phyloP scores from a whole-genome alignment of 805 yeast species.

The Nakazawaea molendinolei region DNA sequence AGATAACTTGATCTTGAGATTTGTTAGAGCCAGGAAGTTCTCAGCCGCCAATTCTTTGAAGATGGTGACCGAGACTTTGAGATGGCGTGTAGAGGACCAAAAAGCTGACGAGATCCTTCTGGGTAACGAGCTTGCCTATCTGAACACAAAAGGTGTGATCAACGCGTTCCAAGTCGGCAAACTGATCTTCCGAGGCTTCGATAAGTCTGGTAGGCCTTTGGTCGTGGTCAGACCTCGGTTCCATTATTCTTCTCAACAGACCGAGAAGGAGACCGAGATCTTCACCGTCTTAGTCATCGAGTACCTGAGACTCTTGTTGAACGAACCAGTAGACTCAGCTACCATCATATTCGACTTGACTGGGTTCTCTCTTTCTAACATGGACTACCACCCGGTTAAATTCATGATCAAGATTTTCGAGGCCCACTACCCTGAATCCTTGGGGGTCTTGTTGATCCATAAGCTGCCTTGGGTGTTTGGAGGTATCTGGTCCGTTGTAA shows the following conservation, averaged over 20 bases:
- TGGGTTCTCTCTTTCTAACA: conserved; percentile 82
- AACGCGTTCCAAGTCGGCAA: conserved; percentile 60
- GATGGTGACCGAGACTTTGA: conserved; percentile 67
- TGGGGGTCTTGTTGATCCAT: conserved; percentile 79
- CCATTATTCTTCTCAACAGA: conserved; percentile 64
- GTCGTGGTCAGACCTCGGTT: conserved; percentile 74
- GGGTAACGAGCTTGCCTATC: conserved; percentile 66
- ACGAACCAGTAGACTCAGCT: conserved; percentile 72
- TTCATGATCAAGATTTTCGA: conserved; percentile 86
- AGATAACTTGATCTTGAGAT: conserved; percentile 72
- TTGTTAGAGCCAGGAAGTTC: conserved; percentile 84
- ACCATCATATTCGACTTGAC: conserved; percentile 81
- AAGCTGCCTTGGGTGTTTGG: conserved; percentile 97
- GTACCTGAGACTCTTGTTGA: conserved; percentile 66
- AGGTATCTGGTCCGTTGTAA: conserved; percentile 89
- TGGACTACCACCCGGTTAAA: conserved; percentile 90
- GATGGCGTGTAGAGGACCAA: conserved; percentile 65
- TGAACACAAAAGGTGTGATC: conserved; percentile 39
- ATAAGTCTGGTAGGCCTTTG: conserved; percentile 68
- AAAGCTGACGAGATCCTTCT: conserved; percentile 55
- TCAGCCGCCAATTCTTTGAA: conserved; percentile 57
- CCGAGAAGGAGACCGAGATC: conserved; percentile 64
- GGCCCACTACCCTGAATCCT: conserved; percentile 93
- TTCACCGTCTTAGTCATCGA: conserved; percentile 77
- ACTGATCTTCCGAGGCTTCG: conserved; percentile 70